Percentiles rank a stretch among this genome's conserved stretches.
phyloP scores from a whole-genome alignment of 352 stramenopile genomes.

The Globisporangium paddicum region DNA sequence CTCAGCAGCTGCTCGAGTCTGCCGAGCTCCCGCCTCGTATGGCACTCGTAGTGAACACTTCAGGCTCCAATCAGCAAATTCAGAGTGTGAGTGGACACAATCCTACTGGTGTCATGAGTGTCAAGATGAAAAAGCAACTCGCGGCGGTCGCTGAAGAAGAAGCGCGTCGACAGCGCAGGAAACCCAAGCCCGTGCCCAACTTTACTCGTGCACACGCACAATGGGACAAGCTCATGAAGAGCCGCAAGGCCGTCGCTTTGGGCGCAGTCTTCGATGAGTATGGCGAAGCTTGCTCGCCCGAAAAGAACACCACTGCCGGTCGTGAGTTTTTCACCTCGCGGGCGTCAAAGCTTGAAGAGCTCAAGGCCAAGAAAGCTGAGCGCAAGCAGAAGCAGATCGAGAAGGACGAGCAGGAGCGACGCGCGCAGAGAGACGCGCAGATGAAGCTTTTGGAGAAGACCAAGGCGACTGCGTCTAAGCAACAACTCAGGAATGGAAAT shows the following conservation, averaged over 20 bases:
- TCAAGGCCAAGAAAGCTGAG: constrained; percentile 45
- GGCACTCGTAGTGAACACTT: constrained; percentile 17
- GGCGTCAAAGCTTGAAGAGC: constrained; percentile 26
- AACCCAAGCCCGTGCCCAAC: constrained; percentile 53
- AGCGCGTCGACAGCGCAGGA: constrained; percentile 17
- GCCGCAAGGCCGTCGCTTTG: not conserved
- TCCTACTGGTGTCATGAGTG: constrained; percentile 21
- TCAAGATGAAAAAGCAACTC: constrained; percentile 51
- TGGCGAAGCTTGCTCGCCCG: not conserved
- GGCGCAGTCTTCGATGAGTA: not conserved
- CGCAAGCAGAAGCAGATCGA: constrained; percentile 33
- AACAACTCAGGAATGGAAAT: not conserved
- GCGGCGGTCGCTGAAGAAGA: constrained; percentile 34
- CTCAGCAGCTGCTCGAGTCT: constrained; percentile 35
- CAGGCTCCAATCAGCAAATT: not conserved
- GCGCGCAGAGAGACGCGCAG: constrained; percentile 24
- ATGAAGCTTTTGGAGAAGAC: constrained; percentile 27
- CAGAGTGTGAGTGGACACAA: not conserved
- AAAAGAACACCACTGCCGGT: not conserved
- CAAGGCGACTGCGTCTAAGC: constrained; percentile 11
- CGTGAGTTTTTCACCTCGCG: constrained; percentile 51
- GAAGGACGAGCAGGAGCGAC: constrained; percentile 31
- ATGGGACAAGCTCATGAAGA: constrained; percentile 27
- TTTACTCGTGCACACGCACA: constrained; percentile 55
- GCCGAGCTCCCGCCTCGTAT: constrained; percentile 49